A percentile compares a stretch with the other conserved stretches of the same genome.
Evolutionary conservation across 176 grass and related monocot genomes (phyloP).

Genomic region (Panicum miliaceum): DNA sequence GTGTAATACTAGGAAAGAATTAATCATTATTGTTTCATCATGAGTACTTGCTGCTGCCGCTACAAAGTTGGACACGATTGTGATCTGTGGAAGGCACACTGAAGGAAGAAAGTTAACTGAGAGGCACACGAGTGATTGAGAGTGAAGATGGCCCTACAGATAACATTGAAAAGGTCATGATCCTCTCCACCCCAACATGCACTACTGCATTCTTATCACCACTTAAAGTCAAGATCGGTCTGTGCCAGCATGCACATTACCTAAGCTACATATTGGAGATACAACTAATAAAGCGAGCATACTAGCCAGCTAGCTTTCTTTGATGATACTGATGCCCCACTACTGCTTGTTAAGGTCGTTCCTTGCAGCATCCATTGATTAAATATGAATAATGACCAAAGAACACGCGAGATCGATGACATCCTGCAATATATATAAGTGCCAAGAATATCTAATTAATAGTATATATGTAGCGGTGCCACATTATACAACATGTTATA

Average conservation of each 20-base stretch:
- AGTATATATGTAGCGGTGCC: neutral
- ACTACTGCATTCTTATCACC: too few species aligned
- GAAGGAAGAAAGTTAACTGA: neutral
- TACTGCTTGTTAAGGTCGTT: neutral
- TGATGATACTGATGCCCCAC: too few species aligned
- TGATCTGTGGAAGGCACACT: neutral
- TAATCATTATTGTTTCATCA: neutral
- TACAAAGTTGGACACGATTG: neutral
- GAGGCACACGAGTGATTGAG: constrained; percentile 2
- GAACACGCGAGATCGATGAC: neutral
- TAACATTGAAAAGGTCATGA: constrained; percentile 4
- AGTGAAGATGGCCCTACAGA: constrained; percentile 9
- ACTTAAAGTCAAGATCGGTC: neutral
- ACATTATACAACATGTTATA: too few species aligned
- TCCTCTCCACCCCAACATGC: neutral
- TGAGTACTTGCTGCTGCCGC: neutral
- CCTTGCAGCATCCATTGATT: too few species aligned
- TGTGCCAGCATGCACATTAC: neutral
- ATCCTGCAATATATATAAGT: neutral
- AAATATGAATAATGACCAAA: neutral
- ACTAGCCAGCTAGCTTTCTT: too few species aligned
- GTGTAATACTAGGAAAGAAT: too few species aligned
- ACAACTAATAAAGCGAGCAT: too few species aligned
- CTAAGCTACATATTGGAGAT: too few species aligned
- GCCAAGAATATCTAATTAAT: neutral